Base-by-base conservation (phyloP, 1,284 basidiomycete genomes). In the Laetiporus sulphureus region DNA sequence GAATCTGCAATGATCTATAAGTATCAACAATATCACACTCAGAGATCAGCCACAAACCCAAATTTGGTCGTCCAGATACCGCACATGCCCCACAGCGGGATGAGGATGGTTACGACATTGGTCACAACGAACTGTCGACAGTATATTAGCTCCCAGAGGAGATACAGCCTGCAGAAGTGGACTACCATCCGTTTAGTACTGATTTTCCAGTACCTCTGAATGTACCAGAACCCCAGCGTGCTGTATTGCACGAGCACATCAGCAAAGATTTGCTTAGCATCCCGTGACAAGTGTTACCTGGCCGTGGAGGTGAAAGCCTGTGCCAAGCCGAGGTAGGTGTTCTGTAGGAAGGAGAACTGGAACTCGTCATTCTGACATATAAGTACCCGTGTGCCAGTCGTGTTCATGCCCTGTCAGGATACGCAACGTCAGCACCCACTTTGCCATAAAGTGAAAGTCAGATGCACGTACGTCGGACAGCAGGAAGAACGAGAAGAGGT, bases 41-140 rank as follows among this genome's bases (percentile, higher is more conserved):
- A 13, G 25, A n/a, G n/a, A n/a, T n/a, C n/a, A 48, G 6, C 13
- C 36, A 54, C 68, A 15, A 44, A 81, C 74, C 90, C 90, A 40
- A 92, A 64, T 40, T 71, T 79, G 6, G 65, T 53, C 0, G 88
- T 90, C 77, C 86, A 91, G 45, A 91, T 81, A 2, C 89, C 89
- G 38, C 91, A 71, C 77, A 89, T 84, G 15, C 89, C 90, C 89
- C 90, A 92, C 2, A 88, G 66, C 0, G 87, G 85, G 36, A 91
- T 86, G 23, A 89, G 38, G 32, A 89, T 72, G 3, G 84, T 87
- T 10, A 85, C 76, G 1, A 85, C 71, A 53, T 87, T 87, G 5
- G 86, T 88, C 1, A 86, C 73, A 15, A 79, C 62, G 54, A 91
- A 89, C 83, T 84, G 40, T 3, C 13, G 19, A 13, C 27, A 31